phyloP scores from a whole-genome alignment of 495 filamentous ascomycete genomes.

The Xylaria telfairii region DNA sequence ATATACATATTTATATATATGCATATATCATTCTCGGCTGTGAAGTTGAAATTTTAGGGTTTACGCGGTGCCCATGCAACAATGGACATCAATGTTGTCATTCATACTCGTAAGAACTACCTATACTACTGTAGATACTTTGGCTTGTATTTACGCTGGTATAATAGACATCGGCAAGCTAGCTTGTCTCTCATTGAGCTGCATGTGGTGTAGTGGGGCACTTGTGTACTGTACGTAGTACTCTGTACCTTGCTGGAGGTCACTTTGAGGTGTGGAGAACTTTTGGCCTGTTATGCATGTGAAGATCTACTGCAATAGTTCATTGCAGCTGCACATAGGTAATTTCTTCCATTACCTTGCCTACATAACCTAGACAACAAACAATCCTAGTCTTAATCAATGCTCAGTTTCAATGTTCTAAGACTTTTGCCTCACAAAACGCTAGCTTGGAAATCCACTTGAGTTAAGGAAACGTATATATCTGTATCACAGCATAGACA shows the following conservation, averaged over 20 bases:
- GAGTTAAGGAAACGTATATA: not conserved
- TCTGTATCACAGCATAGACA: not conserved
- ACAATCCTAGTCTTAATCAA: too few species aligned
- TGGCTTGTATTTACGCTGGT: too few species aligned
- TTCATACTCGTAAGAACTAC: not conserved
- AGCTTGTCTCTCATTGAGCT: not conserved
- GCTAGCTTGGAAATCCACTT: too few species aligned
- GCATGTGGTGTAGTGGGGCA: constrained; percentile 7
- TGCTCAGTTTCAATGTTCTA: too few species aligned
- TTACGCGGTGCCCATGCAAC: not conserved
- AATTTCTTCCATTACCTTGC: too few species aligned
- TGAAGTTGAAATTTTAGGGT: not conserved
- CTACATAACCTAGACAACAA: too few species aligned
- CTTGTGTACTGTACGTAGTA: not conserved
- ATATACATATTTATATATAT: too few species aligned
- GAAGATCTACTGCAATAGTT: not conserved
- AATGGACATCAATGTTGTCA: not conserved
- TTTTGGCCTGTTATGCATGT: not conserved
- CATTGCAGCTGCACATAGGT: too few species aligned
- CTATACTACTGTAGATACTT: not conserved
- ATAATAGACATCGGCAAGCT: too few species aligned
- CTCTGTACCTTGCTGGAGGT: too few species aligned
- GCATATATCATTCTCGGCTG: not conserved
- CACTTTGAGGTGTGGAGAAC: not conserved
- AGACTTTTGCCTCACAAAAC: too few species aligned